phyloP scores from a whole-genome alignment of 139 green algal species.

The Chlorella vulgaris region DNA sequence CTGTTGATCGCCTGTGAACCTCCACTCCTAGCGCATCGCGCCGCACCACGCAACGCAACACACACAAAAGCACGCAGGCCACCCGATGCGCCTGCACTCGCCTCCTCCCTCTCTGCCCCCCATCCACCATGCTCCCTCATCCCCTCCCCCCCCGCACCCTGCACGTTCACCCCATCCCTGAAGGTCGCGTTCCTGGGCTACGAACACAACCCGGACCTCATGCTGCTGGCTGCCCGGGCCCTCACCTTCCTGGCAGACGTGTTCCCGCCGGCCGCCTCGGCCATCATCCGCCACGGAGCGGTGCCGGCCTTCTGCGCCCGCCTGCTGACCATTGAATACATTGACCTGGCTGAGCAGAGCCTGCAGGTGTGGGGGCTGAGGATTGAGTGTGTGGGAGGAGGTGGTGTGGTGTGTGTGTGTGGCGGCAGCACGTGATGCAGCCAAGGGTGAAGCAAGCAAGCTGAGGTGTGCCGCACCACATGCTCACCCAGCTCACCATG shows the following conservation, averaged over 20 bases:
- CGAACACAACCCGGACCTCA: conserved; percentile 93
- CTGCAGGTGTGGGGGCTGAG: conserved; percentile 63
- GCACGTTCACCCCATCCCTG: background rate
- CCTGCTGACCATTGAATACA: conserved; percentile 97
- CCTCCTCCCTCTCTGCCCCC: background rate
- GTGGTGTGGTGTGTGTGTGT: background rate
- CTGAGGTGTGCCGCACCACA: no score
- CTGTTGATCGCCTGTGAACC: no score
- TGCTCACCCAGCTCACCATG: no score
- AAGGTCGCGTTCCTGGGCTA: conserved; percentile 80
- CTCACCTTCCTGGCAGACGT: conserved; percentile 94
- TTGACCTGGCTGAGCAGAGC: conserved; percentile 96
- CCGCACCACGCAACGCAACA: no score
- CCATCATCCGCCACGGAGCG: conserved; percentile 90
- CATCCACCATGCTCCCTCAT: background rate
- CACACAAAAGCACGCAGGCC: no score
- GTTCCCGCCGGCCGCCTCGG: conserved; percentile 68
- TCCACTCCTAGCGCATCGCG: no score
- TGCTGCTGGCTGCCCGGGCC: conserved; percentile 91
- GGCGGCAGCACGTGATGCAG: background rate
- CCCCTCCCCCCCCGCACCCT: background rate
- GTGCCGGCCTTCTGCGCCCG: conserved; percentile 81
- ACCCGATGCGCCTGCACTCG: no score
- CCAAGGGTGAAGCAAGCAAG: no score
- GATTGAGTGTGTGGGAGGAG: background rate